These are phyloP conservation scores for bread wheat (Triticum aestivum) DNA, from an alignment of 176 grass and related monocot genomes.

Conservation along the genomic window IWGSC_CS_RefSeq_v2.1 NC_057812.1:577540754-577541253, in stretches of 20 bases:
- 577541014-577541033: background rate
- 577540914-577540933: slow-evolving; percentile 98
- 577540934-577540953: slow-evolving; percentile 95
- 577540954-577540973: slow-evolving; percentile 79
- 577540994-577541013: slow-evolving; percentile 38
- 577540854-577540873: slow-evolving; percentile 66
- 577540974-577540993: slow-evolving; percentile 78
- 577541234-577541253: slow-evolving; percentile 36
- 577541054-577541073: background rate
- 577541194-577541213: slow-evolving; percentile 59
- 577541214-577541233: slow-evolving; percentile 20
- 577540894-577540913: slow-evolving; percentile 76
- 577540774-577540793: background rate
- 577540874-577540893: slow-evolving; percentile 72
- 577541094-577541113: background rate
- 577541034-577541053: slow-evolving; percentile 1
- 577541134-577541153: slow-evolving; percentile 90
- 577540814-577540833: background rate
- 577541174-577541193: slow-evolving; percentile 53
- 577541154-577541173: slow-evolving; percentile 57
- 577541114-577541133: slow-evolving; percentile 10
- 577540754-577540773: background rate
- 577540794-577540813: background rate
- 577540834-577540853: slow-evolving; percentile 17
- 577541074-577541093: background rate